Evolutionary conservation across 1,284 basidiomycete genomes (phyloP).

Genomic region (Papiliotrema fonsecae): DNA sequence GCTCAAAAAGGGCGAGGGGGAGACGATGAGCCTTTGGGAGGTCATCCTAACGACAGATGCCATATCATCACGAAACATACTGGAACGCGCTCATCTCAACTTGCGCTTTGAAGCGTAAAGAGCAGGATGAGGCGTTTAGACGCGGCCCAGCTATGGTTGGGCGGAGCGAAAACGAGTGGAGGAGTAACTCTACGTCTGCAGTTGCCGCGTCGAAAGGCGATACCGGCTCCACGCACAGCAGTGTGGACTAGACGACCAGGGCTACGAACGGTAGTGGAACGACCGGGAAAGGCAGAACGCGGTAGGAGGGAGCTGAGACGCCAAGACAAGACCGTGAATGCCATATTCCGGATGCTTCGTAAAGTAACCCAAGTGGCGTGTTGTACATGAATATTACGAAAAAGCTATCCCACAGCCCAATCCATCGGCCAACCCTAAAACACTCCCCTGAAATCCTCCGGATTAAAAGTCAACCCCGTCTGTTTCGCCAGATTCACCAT

Average conservation of each 20-base stretch:
- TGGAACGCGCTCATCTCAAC: constrained; percentile 28
- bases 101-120: constrained; percentile 21
- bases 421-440: not conserved
- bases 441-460: not conserved
- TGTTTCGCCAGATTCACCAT: constrained; percentile 1
- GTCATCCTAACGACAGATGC: constrained; percentile 12
- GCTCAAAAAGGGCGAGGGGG: not conserved
- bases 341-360: no score
- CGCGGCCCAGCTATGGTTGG: constrained; percentile 27
- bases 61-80: constrained; percentile 35
- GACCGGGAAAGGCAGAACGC: no score
- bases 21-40: not conserved
- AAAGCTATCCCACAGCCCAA: not conserved
- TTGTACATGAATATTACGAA: not conserved
- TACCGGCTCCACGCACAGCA: no score
- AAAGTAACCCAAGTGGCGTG: no score
- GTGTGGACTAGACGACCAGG: no score
- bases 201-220: no score
- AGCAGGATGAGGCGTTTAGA: constrained; percentile 24
- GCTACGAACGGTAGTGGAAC: no score
- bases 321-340: no score
- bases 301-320: no score
- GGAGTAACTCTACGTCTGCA: not conserved
- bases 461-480: constrained; percentile 4
- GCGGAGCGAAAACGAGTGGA: constrained; percentile 26